phyloP scores from a whole-genome alignment of 768 basidiomycete genomes.

The Leccinum incarnatum region DNA sequence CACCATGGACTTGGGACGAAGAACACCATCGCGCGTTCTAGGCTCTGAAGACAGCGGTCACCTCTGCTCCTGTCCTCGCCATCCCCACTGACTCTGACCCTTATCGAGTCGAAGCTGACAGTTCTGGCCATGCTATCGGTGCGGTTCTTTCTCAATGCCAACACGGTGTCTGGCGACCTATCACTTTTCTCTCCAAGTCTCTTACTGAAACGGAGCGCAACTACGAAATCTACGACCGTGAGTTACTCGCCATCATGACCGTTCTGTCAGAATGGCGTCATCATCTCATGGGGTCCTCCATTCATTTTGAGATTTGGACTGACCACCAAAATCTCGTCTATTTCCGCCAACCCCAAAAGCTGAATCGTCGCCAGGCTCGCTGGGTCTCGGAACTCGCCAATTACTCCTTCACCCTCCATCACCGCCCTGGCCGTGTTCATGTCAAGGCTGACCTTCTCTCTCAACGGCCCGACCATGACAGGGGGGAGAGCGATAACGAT shows the following conservation, averaged over 20 bases:
- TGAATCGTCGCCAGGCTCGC: constrained; percentile 41
- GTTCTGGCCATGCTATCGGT: background rate
- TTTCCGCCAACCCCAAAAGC: constrained; percentile 35
- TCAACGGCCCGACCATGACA: constrained; percentile 20
- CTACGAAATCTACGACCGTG: constrained; percentile 30
- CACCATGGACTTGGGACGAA: background rate
- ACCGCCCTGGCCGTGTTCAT: constrained; percentile 18
- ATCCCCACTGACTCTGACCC: background rate
- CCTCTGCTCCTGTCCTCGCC: background rate
- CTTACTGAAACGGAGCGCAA: constrained; percentile 38
- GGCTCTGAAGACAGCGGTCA: background rate
- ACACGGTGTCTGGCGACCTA: constrained; percentile 28
- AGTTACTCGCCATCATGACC: constrained; percentile 47
- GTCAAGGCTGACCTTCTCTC: constrained; percentile 28
- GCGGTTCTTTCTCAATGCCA: background rate
- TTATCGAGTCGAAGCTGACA: background rate
- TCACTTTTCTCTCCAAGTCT: constrained; percentile 38
- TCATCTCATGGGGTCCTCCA: background rate
- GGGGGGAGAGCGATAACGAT: constrained; percentile 19
- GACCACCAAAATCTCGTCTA: constrained; percentile 42
- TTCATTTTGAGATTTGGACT: constrained; percentile 4
- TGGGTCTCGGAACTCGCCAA: constrained; percentile 39
- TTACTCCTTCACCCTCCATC: too few relatives aligned
- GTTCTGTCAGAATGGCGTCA: constrained; percentile 34
- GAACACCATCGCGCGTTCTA: background rate